Conservation (phyloP, 1,139 yeast species). For the Blastobotrys apis region DNA sequence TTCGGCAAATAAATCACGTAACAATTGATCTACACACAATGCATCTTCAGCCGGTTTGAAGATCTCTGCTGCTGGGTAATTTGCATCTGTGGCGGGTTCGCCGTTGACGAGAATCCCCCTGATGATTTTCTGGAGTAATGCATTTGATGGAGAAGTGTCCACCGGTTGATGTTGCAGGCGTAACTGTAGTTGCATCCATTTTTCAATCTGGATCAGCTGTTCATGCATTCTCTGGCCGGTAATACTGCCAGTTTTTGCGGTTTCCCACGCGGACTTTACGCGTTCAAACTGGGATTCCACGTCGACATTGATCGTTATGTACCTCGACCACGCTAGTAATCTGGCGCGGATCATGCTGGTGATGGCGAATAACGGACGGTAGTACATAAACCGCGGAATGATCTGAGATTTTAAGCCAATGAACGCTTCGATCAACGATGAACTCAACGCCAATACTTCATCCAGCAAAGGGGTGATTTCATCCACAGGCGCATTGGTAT, state of each 20-base stretch:
- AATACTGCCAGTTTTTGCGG: slow-evolving; percentile 2
- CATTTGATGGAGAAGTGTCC: slow-evolving; percentile 3
- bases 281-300: slow-evolving; percentile 16
- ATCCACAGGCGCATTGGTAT: background rate
- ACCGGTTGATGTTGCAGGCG: background rate
- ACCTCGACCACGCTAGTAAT: slow-evolving; percentile 11
- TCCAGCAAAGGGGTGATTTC: background rate
- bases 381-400: slow-evolving; percentile 52
- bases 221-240: slow-evolving; percentile 9
- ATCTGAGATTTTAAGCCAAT: slow-evolving; percentile 33
- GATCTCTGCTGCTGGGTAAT: too few relatives aligned
- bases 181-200: slow-evolving; percentile 11
- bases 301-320: background rate
- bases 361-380: slow-evolving; percentile 53
- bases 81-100: too few relatives aligned
- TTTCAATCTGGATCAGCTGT: slow-evolving; percentile 10
- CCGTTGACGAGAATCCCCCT: background rate
- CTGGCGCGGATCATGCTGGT: slow-evolving; percentile 31
- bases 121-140: slow-evolving; percentile 1
- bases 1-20: slow-evolving; percentile 6
- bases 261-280: slow-evolving; percentile 20
- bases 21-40: background rate
- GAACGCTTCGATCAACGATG: slow-evolving; percentile 41
- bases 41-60: slow-evolving; percentile 1
- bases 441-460: slow-evolving; percentile 6